A percentile compares a stretch with the other conserved stretches of the same genome.
phyloP scores from a whole-genome alignment of 2,329 filamentous ascomycete genomes.

The Ascosphaera apis region DNA sequence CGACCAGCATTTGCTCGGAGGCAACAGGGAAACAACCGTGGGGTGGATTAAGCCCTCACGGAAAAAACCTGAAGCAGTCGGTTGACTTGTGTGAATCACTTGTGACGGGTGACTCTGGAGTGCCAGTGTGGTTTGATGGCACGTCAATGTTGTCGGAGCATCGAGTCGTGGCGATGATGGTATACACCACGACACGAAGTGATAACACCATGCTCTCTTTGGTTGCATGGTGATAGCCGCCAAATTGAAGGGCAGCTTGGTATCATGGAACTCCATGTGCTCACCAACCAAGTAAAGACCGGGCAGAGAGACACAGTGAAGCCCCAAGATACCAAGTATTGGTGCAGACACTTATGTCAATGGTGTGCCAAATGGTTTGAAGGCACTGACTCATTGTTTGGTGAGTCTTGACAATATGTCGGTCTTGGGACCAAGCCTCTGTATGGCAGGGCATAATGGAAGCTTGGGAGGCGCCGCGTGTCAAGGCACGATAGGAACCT shows the following conservation, averaged over 20 bases:
- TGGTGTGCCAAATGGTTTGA: background rate
- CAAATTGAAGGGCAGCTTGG: too few relatives aligned
- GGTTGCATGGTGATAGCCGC: too few relatives aligned
- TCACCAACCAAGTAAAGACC: too few relatives aligned
- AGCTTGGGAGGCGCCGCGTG: background rate
- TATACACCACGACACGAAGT: too few relatives aligned
- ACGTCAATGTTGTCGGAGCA: background rate
- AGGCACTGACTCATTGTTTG: background rate
- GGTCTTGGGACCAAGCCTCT: background rate
- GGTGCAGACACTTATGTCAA: too few relatives aligned
- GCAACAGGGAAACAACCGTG: background rate
- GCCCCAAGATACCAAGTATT: too few relatives aligned
- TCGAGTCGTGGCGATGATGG: too few relatives aligned
- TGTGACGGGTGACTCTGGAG: background rate
- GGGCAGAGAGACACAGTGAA: too few relatives aligned
- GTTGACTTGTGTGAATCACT: background rate
- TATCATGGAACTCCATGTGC: too few relatives aligned
- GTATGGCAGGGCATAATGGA: background rate
- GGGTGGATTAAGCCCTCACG: background rate
- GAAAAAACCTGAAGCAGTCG: constrained; percentile 1
- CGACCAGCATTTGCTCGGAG: background rate
- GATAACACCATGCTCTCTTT: too few relatives aligned
- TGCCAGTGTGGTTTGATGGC: background rate
- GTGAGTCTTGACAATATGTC: background rate
- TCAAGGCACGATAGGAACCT: background rate